These are phyloP conservation scores for Suillus weaverae DNA, from an alignment of 768 basidiomycete genomes.

Conservation along the genomic window DNA sequence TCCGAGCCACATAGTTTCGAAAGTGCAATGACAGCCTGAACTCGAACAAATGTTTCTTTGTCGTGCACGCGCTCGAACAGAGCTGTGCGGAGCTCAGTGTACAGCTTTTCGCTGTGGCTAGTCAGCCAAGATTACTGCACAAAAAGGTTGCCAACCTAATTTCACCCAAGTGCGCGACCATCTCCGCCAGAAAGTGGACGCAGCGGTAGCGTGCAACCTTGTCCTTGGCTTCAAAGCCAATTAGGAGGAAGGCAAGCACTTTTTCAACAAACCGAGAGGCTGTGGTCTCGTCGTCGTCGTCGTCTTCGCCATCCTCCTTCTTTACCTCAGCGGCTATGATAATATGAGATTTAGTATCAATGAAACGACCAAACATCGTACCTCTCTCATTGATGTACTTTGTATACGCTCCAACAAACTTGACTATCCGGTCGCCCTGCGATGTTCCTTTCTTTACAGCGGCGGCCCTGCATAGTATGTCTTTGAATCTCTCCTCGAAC, in stretches of 20 bases:
- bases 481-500: slow-evolving; percentile 68
- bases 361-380: slow-evolving; percentile 28
- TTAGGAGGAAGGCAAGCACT: slow-evolving; percentile 69
- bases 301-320: slow-evolving; percentile 35
- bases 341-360: neutral
- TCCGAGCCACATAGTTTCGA: slow-evolving; percentile 76
- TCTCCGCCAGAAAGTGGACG: slow-evolving; percentile 72
- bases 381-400: slow-evolving; percentile 77
- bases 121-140: neutral
- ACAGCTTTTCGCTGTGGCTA: slow-evolving; percentile 69
- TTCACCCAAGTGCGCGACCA: slow-evolving; percentile 78
- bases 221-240: slow-evolving; percentile 83
- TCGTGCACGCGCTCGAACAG: slow-evolving; percentile 76
- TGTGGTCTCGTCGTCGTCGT: slow-evolving; percentile 65
- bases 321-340: slow-evolving; percentile 38
- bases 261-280: slow-evolving; percentile 67
- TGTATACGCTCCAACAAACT: slow-evolving; percentile 80
- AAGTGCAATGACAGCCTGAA: slow-evolving; percentile 79
- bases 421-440: slow-evolving; percentile 75
- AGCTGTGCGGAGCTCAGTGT: slow-evolving; percentile 54
- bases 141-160: slow-evolving; percentile 64
- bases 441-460: slow-evolving; percentile 77
- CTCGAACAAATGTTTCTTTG: slow-evolving; percentile 74
- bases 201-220: slow-evolving; percentile 83
- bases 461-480: slow-evolving; percentile 59